Conservation (phyloP, 1,139 yeast genomes). For the Sugiyamaella sp. region DNA sequence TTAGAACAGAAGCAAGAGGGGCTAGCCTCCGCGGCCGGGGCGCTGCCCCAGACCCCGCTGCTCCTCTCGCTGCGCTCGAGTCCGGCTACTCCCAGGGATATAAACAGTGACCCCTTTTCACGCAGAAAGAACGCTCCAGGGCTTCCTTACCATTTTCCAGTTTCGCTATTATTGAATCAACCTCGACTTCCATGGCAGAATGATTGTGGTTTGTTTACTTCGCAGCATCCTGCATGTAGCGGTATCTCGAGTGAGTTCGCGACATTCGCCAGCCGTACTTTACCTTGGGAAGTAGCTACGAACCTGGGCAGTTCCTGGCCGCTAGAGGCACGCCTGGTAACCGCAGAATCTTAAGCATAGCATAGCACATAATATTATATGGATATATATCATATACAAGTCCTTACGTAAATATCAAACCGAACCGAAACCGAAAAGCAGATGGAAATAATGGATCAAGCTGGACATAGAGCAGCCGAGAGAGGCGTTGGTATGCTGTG, state of each 20-base stretch:
- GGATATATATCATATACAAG: slow-evolving; percentile 1
- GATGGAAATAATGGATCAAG: not conserved
- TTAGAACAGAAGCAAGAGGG: not conserved
- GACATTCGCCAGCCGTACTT: too few relatives aligned
- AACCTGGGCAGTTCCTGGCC: not conserved
- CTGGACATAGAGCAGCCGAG: not conserved
- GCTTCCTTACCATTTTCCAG: slow-evolving; percentile 9
- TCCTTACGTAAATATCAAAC: not conserved
- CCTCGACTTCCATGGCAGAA: slow-evolving; percentile 6
- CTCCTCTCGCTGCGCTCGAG: slow-evolving; percentile 5
- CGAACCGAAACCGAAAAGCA: not conserved
- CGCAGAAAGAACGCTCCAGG: too few relatives aligned
- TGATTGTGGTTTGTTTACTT: not conserved
- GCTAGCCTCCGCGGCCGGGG: slow-evolving; percentile 3
- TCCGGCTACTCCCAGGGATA: too few relatives aligned
- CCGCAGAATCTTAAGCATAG: not conserved
- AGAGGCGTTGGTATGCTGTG: not conserved
- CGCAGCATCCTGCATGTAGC: not conserved
- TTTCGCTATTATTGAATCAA: not conserved
- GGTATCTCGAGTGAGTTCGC: not conserved
- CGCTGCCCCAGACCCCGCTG: slow-evolving; percentile 5
- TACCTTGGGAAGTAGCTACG: too few relatives aligned
- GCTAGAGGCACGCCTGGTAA: not conserved
- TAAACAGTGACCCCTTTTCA: too few relatives aligned
- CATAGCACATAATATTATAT: not conserved